Evolutionary conservation across 345 rosid species (phyloP).

Genomic region (Hibiscus mutabilis): DNA sequence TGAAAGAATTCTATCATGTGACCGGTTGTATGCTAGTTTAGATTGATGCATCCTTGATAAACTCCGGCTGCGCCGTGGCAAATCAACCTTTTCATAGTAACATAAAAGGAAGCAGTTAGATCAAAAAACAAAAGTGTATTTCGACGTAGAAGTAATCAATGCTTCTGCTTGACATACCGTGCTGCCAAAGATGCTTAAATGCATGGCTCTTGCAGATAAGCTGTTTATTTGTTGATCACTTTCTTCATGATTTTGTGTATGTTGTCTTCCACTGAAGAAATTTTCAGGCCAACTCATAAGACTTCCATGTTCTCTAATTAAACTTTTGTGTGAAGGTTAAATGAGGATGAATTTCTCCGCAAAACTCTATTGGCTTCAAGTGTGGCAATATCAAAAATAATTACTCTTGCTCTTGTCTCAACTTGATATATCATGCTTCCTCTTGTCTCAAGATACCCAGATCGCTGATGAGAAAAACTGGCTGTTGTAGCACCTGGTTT

Average conservation of each 20-base stretch:
- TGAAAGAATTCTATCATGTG: constrained; percentile 31
- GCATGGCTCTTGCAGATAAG: constrained; percentile 77
- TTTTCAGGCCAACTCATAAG: constrained; percentile 23
- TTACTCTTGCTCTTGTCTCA: constrained; percentile 73
- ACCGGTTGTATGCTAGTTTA: constrained; percentile 37
- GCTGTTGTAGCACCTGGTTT: constrained; percentile 32
- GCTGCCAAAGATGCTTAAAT: constrained; percentile 71
- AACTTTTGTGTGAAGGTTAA: constrained; percentile 45
- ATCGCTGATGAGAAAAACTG: constrained; percentile 53
- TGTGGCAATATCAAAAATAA: constrained; percentile 50
- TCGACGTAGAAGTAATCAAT: neutral
- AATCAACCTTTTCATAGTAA: constrained; percentile 39
- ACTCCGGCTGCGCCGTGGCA: constrained; percentile 29
- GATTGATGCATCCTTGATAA: constrained; percentile 21
- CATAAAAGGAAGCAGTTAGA: neutral
- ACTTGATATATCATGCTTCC: constrained; percentile 62
- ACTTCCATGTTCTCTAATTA: constrained; percentile 43
- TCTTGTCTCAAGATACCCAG: constrained; percentile 57
- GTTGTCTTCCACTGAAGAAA: constrained; percentile 17
- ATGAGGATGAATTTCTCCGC: constrained; percentile 38
- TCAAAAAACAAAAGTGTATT: constrained; percentile 1
- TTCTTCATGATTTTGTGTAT: constrained; percentile 17
- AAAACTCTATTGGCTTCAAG: constrained; percentile 41
- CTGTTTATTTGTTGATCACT: constrained; percentile 22
- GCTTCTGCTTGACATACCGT: constrained; percentile 38